Percentiles rank a stretch among this genome's conserved stretches.
Evolutionary conservation across 2,329 filamentous ascomycete genomes (phyloP).

Genomic region (Clonostachys sp.): DNA sequence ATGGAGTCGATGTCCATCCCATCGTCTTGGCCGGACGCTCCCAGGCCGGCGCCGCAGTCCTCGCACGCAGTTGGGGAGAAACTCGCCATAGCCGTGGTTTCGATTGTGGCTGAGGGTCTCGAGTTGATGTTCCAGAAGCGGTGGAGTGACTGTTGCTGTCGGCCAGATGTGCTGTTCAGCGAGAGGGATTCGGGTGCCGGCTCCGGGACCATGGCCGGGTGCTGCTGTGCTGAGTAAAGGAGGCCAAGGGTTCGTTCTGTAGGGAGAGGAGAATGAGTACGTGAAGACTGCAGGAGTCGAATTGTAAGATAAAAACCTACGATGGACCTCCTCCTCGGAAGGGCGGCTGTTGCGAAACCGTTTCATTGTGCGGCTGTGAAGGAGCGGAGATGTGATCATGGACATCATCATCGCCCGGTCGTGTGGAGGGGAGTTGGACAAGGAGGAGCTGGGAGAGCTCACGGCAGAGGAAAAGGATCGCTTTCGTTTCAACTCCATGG

Average conservation of each 20-base stretch:
- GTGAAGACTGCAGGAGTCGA: background rate
- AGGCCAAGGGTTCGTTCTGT: slow-evolving; percentile 53
- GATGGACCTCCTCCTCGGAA: slow-evolving; percentile 48
- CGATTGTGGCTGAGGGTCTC: slow-evolving; percentile 17
- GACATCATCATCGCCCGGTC: slow-evolving; percentile 19
- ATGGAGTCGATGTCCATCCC: slow-evolving; percentile 32
- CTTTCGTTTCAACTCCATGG: slow-evolving; percentile 59
- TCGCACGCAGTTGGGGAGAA: slow-evolving; percentile 34
- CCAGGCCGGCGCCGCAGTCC: slow-evolving; percentile 40
- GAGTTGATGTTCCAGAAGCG: slow-evolving; percentile 55
- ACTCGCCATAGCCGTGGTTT: slow-evolving; percentile 11
- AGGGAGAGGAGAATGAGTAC: slow-evolving; percentile 6
- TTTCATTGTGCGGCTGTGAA: slow-evolving; percentile 56
- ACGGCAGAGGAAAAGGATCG: slow-evolving; percentile 55
- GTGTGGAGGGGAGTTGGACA: slow-evolving; percentile 30
- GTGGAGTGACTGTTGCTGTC: slow-evolving; percentile 48
- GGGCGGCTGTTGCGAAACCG: slow-evolving; percentile 55
- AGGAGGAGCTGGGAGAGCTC: slow-evolving; percentile 33
- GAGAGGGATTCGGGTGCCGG: slow-evolving; percentile 5
- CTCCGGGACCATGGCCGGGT: slow-evolving; percentile 4
- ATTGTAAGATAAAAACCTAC: slow-evolving; percentile 29
- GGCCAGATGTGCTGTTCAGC: slow-evolving; percentile 4
- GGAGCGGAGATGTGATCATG: slow-evolving; percentile 28
- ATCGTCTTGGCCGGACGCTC: slow-evolving; percentile 8
- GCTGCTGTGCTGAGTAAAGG: slow-evolving; percentile 51